phyloP scores from a whole-genome alignment of 2,329 filamentous ascomycete genomes.

The Botrytis sinoallii region DNA sequence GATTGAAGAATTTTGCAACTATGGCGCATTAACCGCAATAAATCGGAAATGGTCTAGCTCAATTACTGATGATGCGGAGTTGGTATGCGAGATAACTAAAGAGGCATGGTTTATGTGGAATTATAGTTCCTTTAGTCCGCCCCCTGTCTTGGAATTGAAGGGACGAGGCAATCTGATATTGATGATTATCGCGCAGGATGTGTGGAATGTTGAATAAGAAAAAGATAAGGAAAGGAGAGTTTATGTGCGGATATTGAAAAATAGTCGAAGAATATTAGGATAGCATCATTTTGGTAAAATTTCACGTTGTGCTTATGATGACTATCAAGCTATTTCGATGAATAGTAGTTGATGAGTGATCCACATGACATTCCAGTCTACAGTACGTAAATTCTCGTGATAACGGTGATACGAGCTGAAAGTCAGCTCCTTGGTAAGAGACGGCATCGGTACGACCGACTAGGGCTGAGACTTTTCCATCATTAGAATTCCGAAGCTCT shows the following conservation, averaged over 20 bases:
- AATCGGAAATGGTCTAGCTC: background rate
- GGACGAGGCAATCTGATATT: constrained; percentile 2
- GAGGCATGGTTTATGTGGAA: constrained; percentile 4
- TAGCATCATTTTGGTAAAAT: background rate
- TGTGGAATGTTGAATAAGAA: background rate
- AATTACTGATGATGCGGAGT: constrained; percentile 6
- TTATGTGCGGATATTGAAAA: background rate
- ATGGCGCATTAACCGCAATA: constrained; percentile 9
- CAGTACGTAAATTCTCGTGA: constrained; percentile 12
- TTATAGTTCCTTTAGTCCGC: constrained; percentile 2
- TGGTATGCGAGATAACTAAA: constrained; percentile 4
- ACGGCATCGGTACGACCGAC: constrained; percentile 14
- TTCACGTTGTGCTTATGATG: constrained; percentile 9
- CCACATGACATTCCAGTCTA: background rate
- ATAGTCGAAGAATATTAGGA: background rate
- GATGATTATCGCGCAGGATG: constrained; percentile 3
- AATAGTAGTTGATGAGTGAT: constrained; percentile 10
- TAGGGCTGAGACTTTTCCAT: constrained; percentile 17
- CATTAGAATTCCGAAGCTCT: constrained; percentile 2
- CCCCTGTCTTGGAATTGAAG: constrained; percentile 1
- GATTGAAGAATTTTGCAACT: background rate
- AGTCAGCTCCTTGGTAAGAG: constrained; percentile 10
- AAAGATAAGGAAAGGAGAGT: background rate
- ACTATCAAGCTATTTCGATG: constrained; percentile 3
- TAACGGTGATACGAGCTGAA: constrained; percentile 21